phyloP scores from a whole-genome alignment of 441 rosid genomes.

The Eutrema salsugineum region DNA sequence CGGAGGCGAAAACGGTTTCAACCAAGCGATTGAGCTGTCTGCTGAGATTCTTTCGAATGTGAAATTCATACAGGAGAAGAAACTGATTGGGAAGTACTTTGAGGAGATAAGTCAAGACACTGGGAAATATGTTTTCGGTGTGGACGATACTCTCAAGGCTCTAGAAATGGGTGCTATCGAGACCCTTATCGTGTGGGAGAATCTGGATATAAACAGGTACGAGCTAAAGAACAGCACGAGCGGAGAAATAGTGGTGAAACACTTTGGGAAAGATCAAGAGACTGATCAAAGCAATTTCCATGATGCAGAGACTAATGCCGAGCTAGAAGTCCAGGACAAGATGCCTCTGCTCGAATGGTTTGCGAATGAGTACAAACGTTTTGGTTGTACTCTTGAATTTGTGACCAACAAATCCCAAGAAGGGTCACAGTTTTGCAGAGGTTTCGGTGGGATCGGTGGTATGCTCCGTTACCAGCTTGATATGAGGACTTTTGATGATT shows the following conservation, averaged over 20 bases:
- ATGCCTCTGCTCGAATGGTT: constrained; percentile 57
- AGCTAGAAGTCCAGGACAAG: constrained; percentile 60
- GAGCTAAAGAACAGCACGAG: constrained; percentile 43
- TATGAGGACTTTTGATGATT: constrained; percentile 58
- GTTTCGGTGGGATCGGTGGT: constrained; percentile 66
- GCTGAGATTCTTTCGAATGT: constrained; percentile 81
- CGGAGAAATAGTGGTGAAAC: constrained; percentile 47
- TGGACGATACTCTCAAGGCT: constrained; percentile 74
- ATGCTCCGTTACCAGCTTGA: constrained; percentile 67
- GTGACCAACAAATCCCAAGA: constrained; percentile 69
- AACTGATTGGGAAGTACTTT: constrained; percentile 75
- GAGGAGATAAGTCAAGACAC: constrained; percentile 89
- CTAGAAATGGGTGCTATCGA: constrained; percentile 83
- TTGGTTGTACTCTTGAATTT: constrained; percentile 57
- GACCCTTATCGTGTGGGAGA: constrained; percentile 81
- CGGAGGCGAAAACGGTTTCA: constrained; percentile 83
- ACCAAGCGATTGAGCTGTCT: constrained; percentile 79
- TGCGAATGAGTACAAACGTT: constrained; percentile 61
- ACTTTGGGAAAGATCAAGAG: constrained; percentile 54
- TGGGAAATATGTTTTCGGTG: constrained; percentile 74
- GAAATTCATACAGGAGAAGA: constrained; percentile 79
- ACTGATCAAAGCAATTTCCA: constrained; percentile 56
- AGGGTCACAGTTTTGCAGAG: constrained; percentile 67
- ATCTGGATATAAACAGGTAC: constrained; percentile 62
- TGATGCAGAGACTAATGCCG: constrained; percentile 44